Percentiles rank a stretch among this genome's conserved stretches.
Conservation (phyloP, 1,139 yeast species). For the Yamadazyma conglobata region DNA sequence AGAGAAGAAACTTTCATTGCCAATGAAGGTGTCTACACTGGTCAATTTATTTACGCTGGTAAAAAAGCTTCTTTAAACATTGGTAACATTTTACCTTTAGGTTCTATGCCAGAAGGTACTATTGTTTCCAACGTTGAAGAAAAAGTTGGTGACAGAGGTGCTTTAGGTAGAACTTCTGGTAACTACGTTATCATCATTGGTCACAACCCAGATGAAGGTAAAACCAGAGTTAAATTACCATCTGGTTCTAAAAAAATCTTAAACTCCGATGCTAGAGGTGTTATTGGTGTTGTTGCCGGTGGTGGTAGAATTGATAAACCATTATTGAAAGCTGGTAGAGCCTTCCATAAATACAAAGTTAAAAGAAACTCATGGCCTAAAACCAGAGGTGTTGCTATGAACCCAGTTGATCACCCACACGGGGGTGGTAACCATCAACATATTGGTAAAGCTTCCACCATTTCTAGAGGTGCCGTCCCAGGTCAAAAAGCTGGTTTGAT, state of each 20-base stretch:
- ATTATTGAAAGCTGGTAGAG: slow-evolving; percentile 99
- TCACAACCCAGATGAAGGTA: slow-evolving; percentile 98
- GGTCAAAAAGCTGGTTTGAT: slow-evolving; percentile 99
- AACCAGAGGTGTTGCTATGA: slow-evolving; percentile 99
- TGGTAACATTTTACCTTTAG: slow-evolving; percentile 97
- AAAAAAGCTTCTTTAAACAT: slow-evolving; percentile 96
- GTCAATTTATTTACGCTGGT: slow-evolving; percentile 98
- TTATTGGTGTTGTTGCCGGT: slow-evolving; percentile 99
- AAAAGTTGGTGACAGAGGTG: slow-evolving; percentile 99
- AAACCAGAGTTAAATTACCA: slow-evolving; percentile 98
- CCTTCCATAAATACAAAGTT: slow-evolving; percentile 98
- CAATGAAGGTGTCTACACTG: slow-evolving; percentile 99
- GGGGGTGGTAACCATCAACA: slow-evolving; percentile 99
- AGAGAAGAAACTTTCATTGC: slow-evolving; percentile 99
- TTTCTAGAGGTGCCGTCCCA: slow-evolving; percentile 99
- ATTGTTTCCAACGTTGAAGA: slow-evolving; percentile 98
- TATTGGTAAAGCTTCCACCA: slow-evolving; percentile 99
- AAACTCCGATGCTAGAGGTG: slow-evolving; percentile 97
- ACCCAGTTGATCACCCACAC: slow-evolving; percentile 99
- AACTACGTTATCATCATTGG: slow-evolving; percentile 98
- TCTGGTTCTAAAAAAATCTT: slow-evolving; percentile 98
- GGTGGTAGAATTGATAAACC: slow-evolving; percentile 99
- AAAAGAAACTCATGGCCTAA: slow-evolving; percentile 99
- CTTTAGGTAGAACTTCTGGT: slow-evolving; percentile 98
- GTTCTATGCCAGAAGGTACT: slow-evolving; percentile 99